Percentiles rank a stretch among this genome's conserved stretches.
These are phyloP conservation scores for Penicillium silybi DNA, from an alignment of 495 filamentous ascomycete genomes.

Conservation along the genomic window DNA sequence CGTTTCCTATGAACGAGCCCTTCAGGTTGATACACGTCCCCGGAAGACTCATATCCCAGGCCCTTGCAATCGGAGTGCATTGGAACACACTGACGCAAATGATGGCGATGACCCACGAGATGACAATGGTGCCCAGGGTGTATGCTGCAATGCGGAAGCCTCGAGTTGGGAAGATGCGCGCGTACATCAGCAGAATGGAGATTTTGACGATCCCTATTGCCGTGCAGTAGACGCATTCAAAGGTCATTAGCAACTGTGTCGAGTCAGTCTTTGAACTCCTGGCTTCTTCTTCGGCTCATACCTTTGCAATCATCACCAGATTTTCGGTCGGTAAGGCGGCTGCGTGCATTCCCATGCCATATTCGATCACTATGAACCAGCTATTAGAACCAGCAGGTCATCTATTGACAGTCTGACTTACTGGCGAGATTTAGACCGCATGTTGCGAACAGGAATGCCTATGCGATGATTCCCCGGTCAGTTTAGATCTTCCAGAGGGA, in stretches of 20 bases:
- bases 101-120: constrained; percentile 37
- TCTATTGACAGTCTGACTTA: not conserved
- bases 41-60: constrained; percentile 33
- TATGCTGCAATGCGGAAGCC: constrained; percentile 34
- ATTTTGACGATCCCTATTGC: constrained; percentile 21
- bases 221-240: constrained; percentile 9
- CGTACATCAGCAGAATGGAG: constrained; percentile 43
- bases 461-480: not conserved
- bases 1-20: constrained; percentile 43
- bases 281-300: not conserved
- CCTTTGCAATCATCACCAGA: constrained; percentile 10
- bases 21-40: constrained; percentile 44
- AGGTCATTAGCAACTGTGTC: constrained; percentile 9
- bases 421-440: not conserved
- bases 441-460: constrained; percentile 4
- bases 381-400: not conserved
- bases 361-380: constrained; percentile 8
- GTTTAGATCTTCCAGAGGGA: not conserved
- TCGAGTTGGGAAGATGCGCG: constrained; percentile 38
- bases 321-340: not conserved
- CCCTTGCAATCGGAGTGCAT: constrained; percentile 39
- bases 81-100: constrained; percentile 43
- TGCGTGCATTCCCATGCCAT: constrained; percentile 12
- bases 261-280: not conserved
- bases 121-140: constrained; percentile 34